A percentile compares a stretch with the other conserved stretches of the same genome.
Conservation (phyloP, 202 grass and related monocot genomes). For the Setaria viridis region DNA sequence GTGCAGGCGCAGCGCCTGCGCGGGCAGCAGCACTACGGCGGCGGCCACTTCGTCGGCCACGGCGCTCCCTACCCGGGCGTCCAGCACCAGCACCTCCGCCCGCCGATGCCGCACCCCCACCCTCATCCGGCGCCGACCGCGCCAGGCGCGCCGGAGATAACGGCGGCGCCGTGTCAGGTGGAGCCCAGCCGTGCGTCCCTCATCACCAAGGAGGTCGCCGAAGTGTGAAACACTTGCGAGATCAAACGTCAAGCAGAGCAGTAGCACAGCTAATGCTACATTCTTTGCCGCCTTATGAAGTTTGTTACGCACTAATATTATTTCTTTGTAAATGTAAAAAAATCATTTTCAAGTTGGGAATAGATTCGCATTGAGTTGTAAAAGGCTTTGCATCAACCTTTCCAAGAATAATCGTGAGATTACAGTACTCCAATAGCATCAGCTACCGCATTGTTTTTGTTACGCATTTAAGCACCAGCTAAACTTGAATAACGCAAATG, state of each 20-base stretch:
- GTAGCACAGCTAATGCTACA: too few relatives aligned
- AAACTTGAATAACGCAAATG: background rate
- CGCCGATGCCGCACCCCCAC: background rate
- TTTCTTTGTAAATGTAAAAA: background rate
- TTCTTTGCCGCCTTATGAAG: slow-evolving; percentile 4
- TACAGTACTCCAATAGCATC: background rate
- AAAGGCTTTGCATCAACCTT: background rate
- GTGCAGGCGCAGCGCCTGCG: slow-evolving; percentile 55
- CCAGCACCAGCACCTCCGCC: slow-evolving; percentile 32
- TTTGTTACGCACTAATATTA: background rate
- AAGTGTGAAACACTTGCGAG: slow-evolving; percentile 19
- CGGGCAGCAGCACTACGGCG: slow-evolving; percentile 33
- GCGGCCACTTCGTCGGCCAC: slow-evolving; percentile 29
- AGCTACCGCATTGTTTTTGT: background rate
- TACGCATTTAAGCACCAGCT: background rate
- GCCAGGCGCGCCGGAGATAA: slow-evolving; percentile 30
- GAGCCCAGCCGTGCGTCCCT: slow-evolving; percentile 22
- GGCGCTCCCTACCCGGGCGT: slow-evolving; percentile 28
- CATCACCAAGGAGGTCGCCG: slow-evolving; percentile 48
- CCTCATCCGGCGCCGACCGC: background rate
- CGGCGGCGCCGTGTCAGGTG: slow-evolving; percentile 19
- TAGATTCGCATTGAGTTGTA: background rate
- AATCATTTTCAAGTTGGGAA: too few relatives aligned
- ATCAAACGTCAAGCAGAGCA: background rate
- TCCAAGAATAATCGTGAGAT: background rate